These are phyloP conservation scores for Xylaria sp. DNA, from an alignment of 2,329 filamentous ascomycete genomes.

Conservation along the genomic window DNA sequence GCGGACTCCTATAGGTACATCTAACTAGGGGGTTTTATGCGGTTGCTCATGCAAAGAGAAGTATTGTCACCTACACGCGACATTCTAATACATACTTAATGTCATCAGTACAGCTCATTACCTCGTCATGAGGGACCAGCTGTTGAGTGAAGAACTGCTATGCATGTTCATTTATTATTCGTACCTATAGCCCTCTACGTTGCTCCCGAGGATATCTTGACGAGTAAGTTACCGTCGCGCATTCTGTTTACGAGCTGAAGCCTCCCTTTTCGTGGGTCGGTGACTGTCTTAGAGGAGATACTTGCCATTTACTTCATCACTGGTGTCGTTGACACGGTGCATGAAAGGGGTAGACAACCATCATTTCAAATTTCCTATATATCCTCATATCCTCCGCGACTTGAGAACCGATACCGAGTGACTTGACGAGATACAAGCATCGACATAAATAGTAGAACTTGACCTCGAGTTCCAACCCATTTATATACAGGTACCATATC, in stretches of 20 bases:
- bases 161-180: too few species aligned
- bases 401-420: not conserved
- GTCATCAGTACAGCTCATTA: too few species aligned
- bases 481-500: slow-evolving; percentile 11
- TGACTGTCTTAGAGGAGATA: too few species aligned
- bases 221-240: too few species aligned
- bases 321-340: too few species aligned
- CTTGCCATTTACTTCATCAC: too few species aligned
- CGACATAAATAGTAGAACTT: not conserved
- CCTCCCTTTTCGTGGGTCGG: too few species aligned
- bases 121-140: too few species aligned
- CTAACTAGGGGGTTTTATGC: not conserved
- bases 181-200: too few species aligned
- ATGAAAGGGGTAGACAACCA: not conserved
- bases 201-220: too few species aligned
- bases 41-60: not conserved
- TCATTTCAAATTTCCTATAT: not conserved
- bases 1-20: not conserved
- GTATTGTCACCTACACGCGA: not conserved
- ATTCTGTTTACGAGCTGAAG: too few species aligned
- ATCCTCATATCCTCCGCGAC: not conserved
- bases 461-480: not conserved
- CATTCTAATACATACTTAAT: not conserved
- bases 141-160: too few species aligned
- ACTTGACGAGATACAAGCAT: not conserved